These are phyloP conservation scores for Cladosporium oxysporum DNA, from an alignment of 2,329 filamentous ascomycete genomes.

Conservation along the genomic window DNA sequence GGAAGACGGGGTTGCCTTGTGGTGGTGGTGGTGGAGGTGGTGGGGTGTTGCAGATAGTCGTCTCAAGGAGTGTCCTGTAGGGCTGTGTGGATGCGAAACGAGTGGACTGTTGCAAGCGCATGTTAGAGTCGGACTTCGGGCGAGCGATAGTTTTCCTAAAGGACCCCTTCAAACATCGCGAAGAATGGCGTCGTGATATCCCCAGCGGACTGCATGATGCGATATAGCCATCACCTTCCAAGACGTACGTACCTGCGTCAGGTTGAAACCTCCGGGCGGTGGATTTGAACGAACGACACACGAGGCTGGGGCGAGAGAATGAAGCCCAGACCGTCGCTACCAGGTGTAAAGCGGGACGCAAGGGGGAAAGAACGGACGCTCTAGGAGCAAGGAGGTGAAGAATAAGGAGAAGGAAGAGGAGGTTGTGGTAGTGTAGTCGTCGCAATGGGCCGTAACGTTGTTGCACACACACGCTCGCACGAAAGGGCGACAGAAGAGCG, in stretches of 20 bases:
- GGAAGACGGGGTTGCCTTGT: not conserved
- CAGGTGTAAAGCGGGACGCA: constrained; percentile 13
- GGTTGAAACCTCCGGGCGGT: constrained; percentile 12
- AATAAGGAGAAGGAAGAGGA: constrained; percentile 14
- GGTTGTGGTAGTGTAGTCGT: not conserved
- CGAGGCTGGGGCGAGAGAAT: constrained; percentile 14
- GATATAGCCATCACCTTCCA: constrained; percentile 1
- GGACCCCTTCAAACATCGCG: constrained; percentile 9
- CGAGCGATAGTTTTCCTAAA: not conserved
- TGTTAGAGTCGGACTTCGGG: not conserved
- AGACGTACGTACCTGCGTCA: constrained; percentile 19
- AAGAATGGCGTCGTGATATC: constrained; percentile 4
- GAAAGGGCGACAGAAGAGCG: constrained; percentile 1
- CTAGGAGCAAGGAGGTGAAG: constrained; percentile 18
- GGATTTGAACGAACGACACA: constrained; percentile 11
- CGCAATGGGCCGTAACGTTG: constrained; percentile 16
- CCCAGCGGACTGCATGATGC: constrained; percentile 2
- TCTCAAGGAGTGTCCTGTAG: constrained; percentile 5
- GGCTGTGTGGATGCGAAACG: constrained; percentile 11
- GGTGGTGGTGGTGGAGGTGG: not conserved
- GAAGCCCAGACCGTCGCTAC: constrained; percentile 15
- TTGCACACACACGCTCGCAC: constrained; percentile 8
- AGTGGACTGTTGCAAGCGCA: constrained; percentile 15
- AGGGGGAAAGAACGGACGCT: constrained; percentile 20
- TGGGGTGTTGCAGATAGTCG: not conserved